These are phyloP conservation scores for Chamaecrista fasciculata DNA, from an alignment of 306 rosid species.

Conservation along the genomic window DNA sequence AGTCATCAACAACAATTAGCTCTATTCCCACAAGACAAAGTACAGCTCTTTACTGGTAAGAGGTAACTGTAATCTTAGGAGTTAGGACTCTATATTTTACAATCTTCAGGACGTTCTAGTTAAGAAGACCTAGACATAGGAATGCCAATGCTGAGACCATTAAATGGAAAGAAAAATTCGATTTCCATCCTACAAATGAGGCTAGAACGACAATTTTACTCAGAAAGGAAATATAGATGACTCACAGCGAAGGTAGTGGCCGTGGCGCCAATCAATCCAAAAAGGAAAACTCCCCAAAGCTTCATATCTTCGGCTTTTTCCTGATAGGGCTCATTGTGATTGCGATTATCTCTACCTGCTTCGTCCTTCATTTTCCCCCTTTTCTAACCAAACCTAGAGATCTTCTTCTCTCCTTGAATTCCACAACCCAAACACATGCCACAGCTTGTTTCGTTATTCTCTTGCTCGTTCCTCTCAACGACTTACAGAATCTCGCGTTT, in stretches of 20 bases:
- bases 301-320: constrained; percentile 46
- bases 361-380: constrained; percentile 54
- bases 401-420: background rate
- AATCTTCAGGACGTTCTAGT: background rate
- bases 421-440: constrained; percentile 40
- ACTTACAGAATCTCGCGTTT: constrained; percentile 16
- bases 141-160: background rate
- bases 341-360: constrained; percentile 32
- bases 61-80: background rate
- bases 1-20: background rate
- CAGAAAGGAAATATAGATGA: background rate
- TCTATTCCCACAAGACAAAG: background rate
- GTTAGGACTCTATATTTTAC: background rate
- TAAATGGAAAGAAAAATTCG: background rate
- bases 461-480: background rate
- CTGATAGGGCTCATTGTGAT: constrained; percentile 35
- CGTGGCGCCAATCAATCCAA: constrained; percentile 75
- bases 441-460: background rate
- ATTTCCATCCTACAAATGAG: background rate
- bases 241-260: constrained; percentile 75
- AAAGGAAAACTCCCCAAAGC: constrained; percentile 71
- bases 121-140: background rate
- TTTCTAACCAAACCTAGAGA: background rate
- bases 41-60: background rate
- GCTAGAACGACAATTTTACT: background rate